Conservation (phyloP, 2,329 filamentous ascomycete species). For the Penicillium polonicum region DNA sequence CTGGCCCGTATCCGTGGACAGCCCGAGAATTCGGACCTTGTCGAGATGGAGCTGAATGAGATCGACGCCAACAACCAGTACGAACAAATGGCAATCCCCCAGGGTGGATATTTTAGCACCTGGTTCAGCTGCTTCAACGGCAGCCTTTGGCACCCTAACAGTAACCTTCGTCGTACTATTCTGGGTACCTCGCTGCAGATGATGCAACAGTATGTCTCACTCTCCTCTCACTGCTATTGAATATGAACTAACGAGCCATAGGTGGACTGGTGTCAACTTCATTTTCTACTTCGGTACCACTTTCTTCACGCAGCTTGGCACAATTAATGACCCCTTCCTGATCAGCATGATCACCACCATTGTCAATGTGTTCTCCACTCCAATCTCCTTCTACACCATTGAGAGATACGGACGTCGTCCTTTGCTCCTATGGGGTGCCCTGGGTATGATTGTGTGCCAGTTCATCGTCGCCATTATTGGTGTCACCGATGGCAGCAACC, state of each 20-base stretch:
- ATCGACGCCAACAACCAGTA: conserved; percentile 88
- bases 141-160: conserved; percentile 53
- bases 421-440: conserved; percentile 74
- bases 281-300: conserved; percentile 85
- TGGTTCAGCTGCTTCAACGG: conserved; percentile 68
- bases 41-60: conserved; percentile 77
- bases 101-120: conserved; percentile 62
- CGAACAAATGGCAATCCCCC: conserved; percentile 68
- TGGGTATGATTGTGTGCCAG: conserved; percentile 82
- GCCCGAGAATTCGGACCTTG: conserved; percentile 67
- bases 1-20: conserved; percentile 73
- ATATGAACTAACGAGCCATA: not conserved
- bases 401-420: conserved; percentile 78
- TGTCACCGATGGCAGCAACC: conserved; percentile 56
- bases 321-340: conserved; percentile 75
- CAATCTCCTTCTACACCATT: conserved; percentile 81
- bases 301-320: conserved; percentile 77
- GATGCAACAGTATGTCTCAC: conserved; percentile 63
- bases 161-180: conserved; percentile 64
- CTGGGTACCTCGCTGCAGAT: conserved; percentile 73
- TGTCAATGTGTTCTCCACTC: conserved; percentile 83
- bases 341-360: conserved; percentile 83
- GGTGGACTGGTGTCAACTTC: conserved; percentile 82
- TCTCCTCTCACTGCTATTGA: not conserved
- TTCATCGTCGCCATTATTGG: conserved; percentile 81